phyloP scores from a whole-genome alignment of 2,329 filamentous ascomycete genomes.

The Elsinoe batatas region DNA sequence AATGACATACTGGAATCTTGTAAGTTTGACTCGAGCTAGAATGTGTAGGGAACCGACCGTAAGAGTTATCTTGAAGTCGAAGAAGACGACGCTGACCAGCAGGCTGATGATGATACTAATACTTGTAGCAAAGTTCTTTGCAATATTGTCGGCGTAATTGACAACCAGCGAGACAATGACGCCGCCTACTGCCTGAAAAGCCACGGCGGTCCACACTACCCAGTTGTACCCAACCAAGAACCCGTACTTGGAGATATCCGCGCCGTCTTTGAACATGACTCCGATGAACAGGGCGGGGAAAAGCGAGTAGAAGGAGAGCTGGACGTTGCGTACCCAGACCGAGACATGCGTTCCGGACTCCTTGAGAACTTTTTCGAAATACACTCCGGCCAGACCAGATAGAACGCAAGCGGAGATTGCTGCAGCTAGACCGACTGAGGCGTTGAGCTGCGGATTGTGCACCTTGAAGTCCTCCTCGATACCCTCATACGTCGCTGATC shows the following conservation, averaged over 20 bases:
- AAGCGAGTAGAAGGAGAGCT: constrained; percentile 87
- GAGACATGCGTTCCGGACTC: constrained; percentile 66
- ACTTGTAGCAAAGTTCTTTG: constrained; percentile 87
- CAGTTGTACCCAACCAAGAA: constrained; percentile 94
- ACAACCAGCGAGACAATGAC: constrained; percentile 75
- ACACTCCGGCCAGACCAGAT: constrained; percentile 76
- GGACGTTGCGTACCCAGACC: constrained; percentile 90
- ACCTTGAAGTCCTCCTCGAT: constrained; percentile 56
- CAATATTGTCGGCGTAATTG: constrained; percentile 78
- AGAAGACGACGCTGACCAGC: constrained; percentile 74
- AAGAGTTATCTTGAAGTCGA: constrained; percentile 63
- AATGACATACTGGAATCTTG: constrained; percentile 58
- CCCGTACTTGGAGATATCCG: constrained; percentile 69
- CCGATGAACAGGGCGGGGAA: constrained; percentile 82
- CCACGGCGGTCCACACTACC: constrained; percentile 77
- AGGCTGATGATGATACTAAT: constrained; percentile 86
- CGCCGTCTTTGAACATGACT: constrained; percentile 77
- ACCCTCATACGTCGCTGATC: constrained; percentile 83
- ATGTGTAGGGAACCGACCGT: constrained; percentile 50
- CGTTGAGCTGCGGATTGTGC: constrained; percentile 56
- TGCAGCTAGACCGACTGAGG: constrained; percentile 66
- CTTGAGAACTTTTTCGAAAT: constrained; percentile 86
- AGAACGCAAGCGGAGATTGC: constrained; percentile 69
- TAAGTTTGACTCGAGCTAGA: background rate
- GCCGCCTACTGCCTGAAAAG: constrained; percentile 74